phyloP scores from a whole-genome alignment of 768 basidiomycete genomes.

The Rhodosporidiobolus odoratus region DNA sequence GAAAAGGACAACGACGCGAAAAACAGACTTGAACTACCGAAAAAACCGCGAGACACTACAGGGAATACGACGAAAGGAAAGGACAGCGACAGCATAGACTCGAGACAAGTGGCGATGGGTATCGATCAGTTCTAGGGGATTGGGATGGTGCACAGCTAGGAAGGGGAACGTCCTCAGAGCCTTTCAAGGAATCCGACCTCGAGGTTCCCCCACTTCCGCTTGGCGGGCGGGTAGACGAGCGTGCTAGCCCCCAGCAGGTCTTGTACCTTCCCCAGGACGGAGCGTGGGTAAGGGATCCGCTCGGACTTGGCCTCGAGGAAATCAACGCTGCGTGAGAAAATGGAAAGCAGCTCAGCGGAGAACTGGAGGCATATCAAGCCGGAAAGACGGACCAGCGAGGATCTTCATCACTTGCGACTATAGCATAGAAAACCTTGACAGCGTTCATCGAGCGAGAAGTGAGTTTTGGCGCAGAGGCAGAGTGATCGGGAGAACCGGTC shows the following conservation, averaged over 20 bases:
- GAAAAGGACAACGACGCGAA: too few relatives aligned
- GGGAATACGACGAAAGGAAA: too few relatives aligned
- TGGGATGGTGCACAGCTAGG: too few relatives aligned
- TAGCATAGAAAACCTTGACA: constrained; percentile 80
- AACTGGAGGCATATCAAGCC: neutral
- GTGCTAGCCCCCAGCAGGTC: constrained; percentile 69
- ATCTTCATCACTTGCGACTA: constrained; percentile 48
- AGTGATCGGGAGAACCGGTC: neutral
- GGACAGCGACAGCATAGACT: too few relatives aligned
- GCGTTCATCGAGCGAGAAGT: constrained; percentile 35
- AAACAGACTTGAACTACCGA: too few relatives aligned
- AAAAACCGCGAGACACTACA: too few relatives aligned
- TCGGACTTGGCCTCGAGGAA: constrained; percentile 78
- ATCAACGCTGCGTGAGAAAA: constrained; percentile 48
- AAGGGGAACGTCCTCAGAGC: too few relatives aligned
- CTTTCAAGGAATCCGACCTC: constrained; percentile 47
- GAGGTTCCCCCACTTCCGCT: constrained; percentile 44
- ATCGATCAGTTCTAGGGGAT: too few relatives aligned
- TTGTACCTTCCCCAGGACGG: constrained; percentile 67
- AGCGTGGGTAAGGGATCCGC: constrained; percentile 72
- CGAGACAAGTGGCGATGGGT: too few relatives aligned
- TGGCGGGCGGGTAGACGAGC: constrained; percentile 41
- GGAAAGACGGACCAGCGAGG: constrained; percentile 23
- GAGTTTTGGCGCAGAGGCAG: neutral
- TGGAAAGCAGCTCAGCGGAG: neutral